Base-by-base conservation (phyloP, 345 rosid species). In the Ricinus communis region DNA sequence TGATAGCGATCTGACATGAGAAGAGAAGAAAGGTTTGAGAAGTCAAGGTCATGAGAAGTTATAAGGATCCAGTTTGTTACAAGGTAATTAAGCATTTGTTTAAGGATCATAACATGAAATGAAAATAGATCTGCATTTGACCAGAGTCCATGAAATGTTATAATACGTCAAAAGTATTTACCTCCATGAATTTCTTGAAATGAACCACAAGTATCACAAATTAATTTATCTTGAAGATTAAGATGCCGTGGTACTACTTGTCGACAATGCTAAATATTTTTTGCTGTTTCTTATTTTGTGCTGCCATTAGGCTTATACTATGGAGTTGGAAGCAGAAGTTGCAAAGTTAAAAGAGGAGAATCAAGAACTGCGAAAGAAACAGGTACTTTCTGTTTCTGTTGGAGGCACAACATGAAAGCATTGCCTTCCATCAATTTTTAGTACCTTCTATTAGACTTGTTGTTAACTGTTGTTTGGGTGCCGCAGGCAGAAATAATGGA, bases 301-400 rank as follows among this genome's bases (percentile, higher is more conserved):
- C 68, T 74, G 75, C 9, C 75, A 40, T 38, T 72, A 95, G 99
- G 99, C 97, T 74, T 95, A 93, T 73, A 96, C 99, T 2, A 84
- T 71, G 90, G 98, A 96, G 76, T 81, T 96, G 82, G 98, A 96
- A 89, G 93, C 90, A 52, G 98, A 96, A 85, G 85, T 90, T 67
- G 91, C 90, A 15, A 91, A 89, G 81, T 73, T 93, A 55, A 92
- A 93, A 62, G 91, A 87, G 79, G 99, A 90, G 76, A 96, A 93
- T 19, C 73, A 93, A 50, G 86, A 84, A 74, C 71, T 96, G 80
- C 80, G 31, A 74, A 84, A 85, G 84, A 92, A 90, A 78, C 97
- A 88, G 87, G 99, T 90, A 83, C 38, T 5, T 53, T 54, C n/a
- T 63, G 45, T 43, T 21, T 66, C 9, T 56, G 24, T 16, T 8